Base-by-base conservation (phyloP, 192 early-diverging fungal genomes). In the Thamnidium elegans region DNA sequence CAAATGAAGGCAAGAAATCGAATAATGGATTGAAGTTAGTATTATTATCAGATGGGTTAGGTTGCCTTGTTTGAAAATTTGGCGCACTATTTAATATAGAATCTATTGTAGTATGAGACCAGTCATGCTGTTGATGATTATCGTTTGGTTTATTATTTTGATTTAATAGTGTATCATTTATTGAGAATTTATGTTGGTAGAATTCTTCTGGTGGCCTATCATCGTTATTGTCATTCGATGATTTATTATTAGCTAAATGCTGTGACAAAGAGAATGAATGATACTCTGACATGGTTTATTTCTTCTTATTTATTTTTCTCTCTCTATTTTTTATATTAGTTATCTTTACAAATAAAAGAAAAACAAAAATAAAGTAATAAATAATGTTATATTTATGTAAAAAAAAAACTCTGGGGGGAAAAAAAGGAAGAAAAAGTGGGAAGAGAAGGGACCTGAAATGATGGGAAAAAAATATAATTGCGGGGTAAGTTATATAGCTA, bases 211-310 rank as follows among this genome's bases (percentile, higher is more conserved):
- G 55, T 34, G 55, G 14, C 4, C 17, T 39, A n/a, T 56, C 31
- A 56, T 56, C 31, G 55, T 17, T 39, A 39, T 39, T 39, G 9
- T 39, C 36, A 39, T 39, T 39, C 36, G 36, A 39, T 39, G 36
- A 9, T 39, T 39, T 39, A 39, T 6, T 39, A 39, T 39, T 39
- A 3, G 36, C 0, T 39, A 39, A 56, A 17, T 56, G n/a, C 19
- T 56, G 55, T 15, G 55, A 56, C 34, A 56, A 56, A 39, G 55
- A 39, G 31, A 56, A 56, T 56, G 55, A 34, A 39, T 56, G 55
- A 56, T 56, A 56, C 34, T 56, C 55, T 36, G 55, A 56, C 55
- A 56, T 56, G 11, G 26, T 31, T 15, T n/a, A 55, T 15, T 30
- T 30, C 32, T 56, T 34, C 31, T 19, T 17, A 20, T 4, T 20